These are phyloP conservation scores for Talaromyces sp. DNA, from an alignment of 2,329 filamentous ascomycete genomes.

Conservation along the genomic window DNA sequence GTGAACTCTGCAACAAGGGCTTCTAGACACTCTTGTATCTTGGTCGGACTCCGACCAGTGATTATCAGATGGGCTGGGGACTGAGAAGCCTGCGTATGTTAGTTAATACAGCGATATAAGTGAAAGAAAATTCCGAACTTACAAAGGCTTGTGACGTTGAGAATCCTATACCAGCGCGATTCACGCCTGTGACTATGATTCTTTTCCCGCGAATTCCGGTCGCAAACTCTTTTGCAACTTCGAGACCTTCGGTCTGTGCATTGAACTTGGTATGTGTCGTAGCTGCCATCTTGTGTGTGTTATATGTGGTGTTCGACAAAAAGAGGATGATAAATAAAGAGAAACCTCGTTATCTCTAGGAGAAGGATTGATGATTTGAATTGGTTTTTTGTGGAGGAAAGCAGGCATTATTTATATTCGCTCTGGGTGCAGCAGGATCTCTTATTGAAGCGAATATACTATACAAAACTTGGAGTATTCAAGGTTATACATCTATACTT, in stretches of 20 bases:
- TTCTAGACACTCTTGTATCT: constrained; percentile 9
- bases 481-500: neutral
- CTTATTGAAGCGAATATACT: neutral
- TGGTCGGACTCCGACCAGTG: constrained; percentile 10
- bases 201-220: constrained; percentile 14
- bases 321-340: neutral
- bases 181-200: constrained; percentile 27
- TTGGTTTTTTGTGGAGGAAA: neutral
- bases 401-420: neutral
- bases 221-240: neutral
- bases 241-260: neutral
- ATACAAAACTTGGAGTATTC: neutral
- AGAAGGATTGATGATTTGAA: neutral
- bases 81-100: constrained; percentile 15
- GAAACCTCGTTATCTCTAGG: neutral
- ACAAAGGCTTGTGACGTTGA: constrained; percentile 31
- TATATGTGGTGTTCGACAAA: neutral
- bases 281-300: neutral
- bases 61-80: constrained; percentile 10
- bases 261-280: neutral
- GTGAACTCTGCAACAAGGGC: constrained; percentile 10
- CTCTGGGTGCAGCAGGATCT: neutral
- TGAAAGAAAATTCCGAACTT: constrained; percentile 9
- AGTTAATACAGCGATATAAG: neutral
- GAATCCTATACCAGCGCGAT: constrained; percentile 29